Evolutionary conservation across 768 basidiomycete genomes (phyloP).

Genomic region (Serendipita indica): DNA sequence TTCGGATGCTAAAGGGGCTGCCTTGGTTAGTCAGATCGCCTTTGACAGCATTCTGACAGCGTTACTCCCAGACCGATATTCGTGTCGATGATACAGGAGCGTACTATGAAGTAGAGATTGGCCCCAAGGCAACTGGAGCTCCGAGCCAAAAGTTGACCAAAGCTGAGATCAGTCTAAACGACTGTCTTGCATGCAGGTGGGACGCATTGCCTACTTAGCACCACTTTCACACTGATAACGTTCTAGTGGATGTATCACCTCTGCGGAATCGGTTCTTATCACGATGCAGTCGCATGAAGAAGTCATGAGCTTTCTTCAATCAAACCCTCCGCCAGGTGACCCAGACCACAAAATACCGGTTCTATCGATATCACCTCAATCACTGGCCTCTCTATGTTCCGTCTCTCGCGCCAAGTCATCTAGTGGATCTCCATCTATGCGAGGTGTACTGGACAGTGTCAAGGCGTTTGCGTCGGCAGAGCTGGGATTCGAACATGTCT

Average conservation of each 20-base stretch:
- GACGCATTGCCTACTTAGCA: conserved; percentile 19
- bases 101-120: conserved; percentile 62
- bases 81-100: conserved; percentile 68
- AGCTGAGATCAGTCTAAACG: conserved; percentile 91
- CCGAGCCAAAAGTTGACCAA: conserved; percentile 55
- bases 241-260: conserved; percentile 89
- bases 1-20: conserved; percentile 29
- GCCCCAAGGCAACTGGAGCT: conserved; percentile 13
- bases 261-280: conserved; percentile 92
- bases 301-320: conserved; percentile 62
- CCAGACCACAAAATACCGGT: conserved; percentile 43
- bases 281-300: conserved; percentile 91
- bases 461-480: conserved; percentile 49
- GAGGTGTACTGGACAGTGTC: conserved; percentile 47
- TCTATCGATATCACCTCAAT: conserved; percentile 81
- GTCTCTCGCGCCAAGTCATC: conserved; percentile 16
- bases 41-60: conserved; percentile 23
- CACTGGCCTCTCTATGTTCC: conserved; percentile 66
- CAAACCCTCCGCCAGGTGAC: conserved; percentile 32
- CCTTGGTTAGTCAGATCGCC: conserved; percentile 23
- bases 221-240: background rate
- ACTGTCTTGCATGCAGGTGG: conserved; percentile 95
- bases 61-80: conserved; percentile 69
- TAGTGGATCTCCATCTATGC: background rate
- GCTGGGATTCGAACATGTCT: conserved; percentile 68